These are phyloP conservation scores for Vigna unguiculata DNA, from an alignment of 306 rosid genomes.

Conservation along the genomic window DNA sequence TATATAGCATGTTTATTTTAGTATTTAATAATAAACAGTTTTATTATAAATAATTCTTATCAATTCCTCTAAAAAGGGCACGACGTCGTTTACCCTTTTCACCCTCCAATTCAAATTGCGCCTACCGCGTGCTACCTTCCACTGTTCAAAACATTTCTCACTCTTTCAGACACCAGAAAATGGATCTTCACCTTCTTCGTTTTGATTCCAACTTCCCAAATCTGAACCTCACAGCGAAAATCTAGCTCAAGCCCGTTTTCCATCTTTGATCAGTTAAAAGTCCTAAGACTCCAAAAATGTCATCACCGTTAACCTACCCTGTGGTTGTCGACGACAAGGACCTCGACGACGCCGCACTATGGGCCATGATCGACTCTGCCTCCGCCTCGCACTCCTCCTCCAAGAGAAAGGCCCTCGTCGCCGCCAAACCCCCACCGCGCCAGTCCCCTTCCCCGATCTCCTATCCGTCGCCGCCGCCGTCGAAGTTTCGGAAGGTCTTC, in stretches of 20 bases:
- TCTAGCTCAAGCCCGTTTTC: background rate
- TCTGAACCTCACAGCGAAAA: slow-evolving; percentile 14
- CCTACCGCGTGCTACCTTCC: slow-evolving; percentile 1
- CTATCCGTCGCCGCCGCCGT: slow-evolving; percentile 51
- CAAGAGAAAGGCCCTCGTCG: slow-evolving; percentile 55
- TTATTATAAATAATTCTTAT: too few relatives aligned
- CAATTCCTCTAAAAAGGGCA: too few relatives aligned
- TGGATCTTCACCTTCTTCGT: slow-evolving; percentile 25
- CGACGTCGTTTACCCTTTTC: slow-evolving; percentile 18
- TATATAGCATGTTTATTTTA: too few relatives aligned
- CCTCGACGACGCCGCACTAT: slow-evolving; percentile 84
- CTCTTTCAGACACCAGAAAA: background rate
- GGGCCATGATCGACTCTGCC: slow-evolving; percentile 95
- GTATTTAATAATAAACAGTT: too few relatives aligned
- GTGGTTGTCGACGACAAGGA: slow-evolving; percentile 75
- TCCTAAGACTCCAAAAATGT: slow-evolving; percentile 48
- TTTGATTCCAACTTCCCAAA: slow-evolving; percentile 1
- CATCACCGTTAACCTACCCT: slow-evolving; percentile 55
- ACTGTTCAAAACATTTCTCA: background rate
- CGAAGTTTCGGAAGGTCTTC: slow-evolving; percentile 46
- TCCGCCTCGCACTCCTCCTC: slow-evolving; percentile 69
- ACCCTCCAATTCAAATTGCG: slow-evolving; percentile 14
- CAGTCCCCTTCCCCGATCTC: slow-evolving; percentile 50
- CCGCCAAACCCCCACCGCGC: slow-evolving; percentile 46
- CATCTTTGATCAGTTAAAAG: slow-evolving; percentile 4